A percentile compares a stretch with the other conserved stretches of the same genome.
Evolutionary conservation across 202 grass and related monocot species (phyloP).

Genomic region (Schoenoplectus triqueter): DNA sequence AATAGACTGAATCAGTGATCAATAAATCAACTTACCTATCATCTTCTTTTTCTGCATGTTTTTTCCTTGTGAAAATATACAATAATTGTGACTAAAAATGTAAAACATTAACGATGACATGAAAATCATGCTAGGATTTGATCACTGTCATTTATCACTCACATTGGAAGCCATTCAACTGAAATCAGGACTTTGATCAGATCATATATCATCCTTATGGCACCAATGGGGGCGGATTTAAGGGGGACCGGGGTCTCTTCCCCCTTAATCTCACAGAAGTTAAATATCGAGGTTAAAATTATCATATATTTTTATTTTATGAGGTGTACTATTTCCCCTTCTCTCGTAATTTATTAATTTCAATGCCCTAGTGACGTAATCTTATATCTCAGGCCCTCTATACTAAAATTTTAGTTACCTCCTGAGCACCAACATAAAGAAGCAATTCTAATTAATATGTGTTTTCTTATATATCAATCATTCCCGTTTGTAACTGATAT

Average conservation of each 20-base stretch:
- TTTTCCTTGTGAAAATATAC: neutral
- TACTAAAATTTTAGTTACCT: too few species aligned
- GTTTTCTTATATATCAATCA: neutral
- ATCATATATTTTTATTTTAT: too few species aligned
- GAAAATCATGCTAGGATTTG: neutral
- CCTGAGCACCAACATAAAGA: neutral
- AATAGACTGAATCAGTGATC: neutral
- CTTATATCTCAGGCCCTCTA: too few species aligned
- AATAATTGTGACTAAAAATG: neutral
- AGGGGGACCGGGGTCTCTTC: too few species aligned
- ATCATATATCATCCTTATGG: neutral
- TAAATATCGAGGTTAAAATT: too few species aligned
- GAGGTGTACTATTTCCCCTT: too few species aligned
- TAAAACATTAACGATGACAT: neutral
- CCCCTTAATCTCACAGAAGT: too few species aligned
- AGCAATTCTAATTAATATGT: neutral
- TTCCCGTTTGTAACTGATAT: neutral
- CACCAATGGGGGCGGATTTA: too few species aligned
- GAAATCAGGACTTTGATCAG: neutral
- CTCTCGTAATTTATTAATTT: too few species aligned
- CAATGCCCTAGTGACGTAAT: too few species aligned
- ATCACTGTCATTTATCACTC: neutral
- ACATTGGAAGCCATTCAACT: neutral
- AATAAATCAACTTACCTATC: neutral
- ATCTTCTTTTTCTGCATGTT: neutral